Evolutionary conservation across 352 stramenopile species (phyloP).

Genomic region (Aphanomyces stellatus): DNA sequence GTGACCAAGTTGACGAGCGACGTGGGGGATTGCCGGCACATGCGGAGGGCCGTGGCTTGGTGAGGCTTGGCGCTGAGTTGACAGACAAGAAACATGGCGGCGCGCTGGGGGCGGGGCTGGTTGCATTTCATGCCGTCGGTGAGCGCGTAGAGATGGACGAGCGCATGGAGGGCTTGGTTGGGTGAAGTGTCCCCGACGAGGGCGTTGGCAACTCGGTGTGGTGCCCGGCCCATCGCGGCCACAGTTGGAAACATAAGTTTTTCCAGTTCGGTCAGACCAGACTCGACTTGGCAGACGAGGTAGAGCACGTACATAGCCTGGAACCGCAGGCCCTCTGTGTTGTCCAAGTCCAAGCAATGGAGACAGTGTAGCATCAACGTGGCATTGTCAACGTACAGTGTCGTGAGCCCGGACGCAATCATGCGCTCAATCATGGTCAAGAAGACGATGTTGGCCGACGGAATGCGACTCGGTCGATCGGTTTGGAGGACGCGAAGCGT

Average conservation of each 20-base stretch:
- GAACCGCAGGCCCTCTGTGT: background rate
- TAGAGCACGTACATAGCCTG: slow-evolving; percentile 7
- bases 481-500: background rate
- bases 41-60: background rate
- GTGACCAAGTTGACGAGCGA: background rate
- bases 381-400: background rate
- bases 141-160: background rate
- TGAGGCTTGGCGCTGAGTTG: background rate
- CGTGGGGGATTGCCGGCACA: background rate
- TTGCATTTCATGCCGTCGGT: slow-evolving; percentile 10
- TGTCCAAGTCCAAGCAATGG: slow-evolving; percentile 8
- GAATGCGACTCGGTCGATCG: background rate
- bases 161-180: background rate
- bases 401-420: background rate
- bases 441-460: slow-evolving; percentile 5
- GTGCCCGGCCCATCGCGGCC: background rate
- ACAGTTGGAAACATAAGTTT: background rate
- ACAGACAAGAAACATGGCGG: slow-evolving; percentile 1
- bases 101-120: background rate
- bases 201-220: background rate
- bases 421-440: background rate
- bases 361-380: slow-evolving; percentile 1
- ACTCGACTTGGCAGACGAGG: background rate
- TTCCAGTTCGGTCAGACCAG: background rate
- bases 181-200: background rate